Conservation (phyloP, 805 yeast species). For the Metahyphopichia silvanorum region DNA sequence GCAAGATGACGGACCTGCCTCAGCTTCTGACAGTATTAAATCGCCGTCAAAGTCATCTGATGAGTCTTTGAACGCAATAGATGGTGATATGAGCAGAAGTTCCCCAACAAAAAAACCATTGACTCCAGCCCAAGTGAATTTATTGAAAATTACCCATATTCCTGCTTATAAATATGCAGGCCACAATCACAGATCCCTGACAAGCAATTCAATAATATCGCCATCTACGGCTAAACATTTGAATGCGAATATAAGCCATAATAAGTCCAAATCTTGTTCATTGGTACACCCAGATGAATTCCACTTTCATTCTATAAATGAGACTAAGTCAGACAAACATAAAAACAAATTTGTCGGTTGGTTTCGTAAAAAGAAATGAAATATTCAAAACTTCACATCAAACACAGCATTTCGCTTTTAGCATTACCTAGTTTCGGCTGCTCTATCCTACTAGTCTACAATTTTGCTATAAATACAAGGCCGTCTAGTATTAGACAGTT, state of each 20-base stretch:
- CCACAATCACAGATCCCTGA: no score
- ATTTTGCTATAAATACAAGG: no score
- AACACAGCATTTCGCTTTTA: no score
- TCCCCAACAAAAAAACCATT: no score
- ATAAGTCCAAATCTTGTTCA: slow-evolving; percentile 19
- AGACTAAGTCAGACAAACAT: slow-evolving; percentile 4
- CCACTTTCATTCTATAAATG: no score
- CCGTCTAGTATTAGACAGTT: no score
- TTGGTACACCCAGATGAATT: no score
- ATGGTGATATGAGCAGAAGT: background rate
- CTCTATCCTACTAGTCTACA: no score
- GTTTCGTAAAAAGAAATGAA: slow-evolving; percentile 21
- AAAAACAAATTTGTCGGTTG: slow-evolving; percentile 19
- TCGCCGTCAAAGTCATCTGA: background rate
- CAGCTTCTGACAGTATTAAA: slow-evolving; percentile 2
- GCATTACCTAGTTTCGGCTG: no score
- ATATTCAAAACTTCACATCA: no score
- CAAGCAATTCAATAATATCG: no score
- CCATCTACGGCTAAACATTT: background rate
- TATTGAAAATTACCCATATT: background rate
- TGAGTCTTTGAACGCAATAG: background rate
- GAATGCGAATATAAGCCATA: background rate
- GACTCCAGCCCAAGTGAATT: background rate
- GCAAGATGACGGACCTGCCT: slow-evolving; percentile 11
- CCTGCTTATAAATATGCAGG: background rate